Base-by-base conservation (phyloP, 2,329 filamentous ascomycete species). In the Aspergillus tamarii region DNA sequence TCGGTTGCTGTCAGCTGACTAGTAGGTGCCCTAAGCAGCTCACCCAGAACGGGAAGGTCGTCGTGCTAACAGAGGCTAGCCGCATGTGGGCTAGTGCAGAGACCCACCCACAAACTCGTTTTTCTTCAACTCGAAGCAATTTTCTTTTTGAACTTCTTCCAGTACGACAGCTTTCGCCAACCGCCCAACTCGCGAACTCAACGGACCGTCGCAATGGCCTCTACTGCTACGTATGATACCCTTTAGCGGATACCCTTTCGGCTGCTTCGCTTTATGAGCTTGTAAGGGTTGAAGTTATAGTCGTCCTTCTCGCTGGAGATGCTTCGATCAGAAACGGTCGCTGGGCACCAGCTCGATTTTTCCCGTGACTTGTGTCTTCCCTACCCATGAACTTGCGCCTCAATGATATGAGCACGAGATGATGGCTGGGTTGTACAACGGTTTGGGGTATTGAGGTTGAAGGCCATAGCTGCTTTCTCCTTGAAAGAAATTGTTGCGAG, bases 221-320 rank as follows among this genome's bases (percentile, higher is more conserved):
- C 81, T 82, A 86, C 81, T 80, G 83, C 84, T 86, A 87, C 85
- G 89, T 90, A 84, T 80, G 82, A 78, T 77, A 73, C 72, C 76
- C 74, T 75, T 79, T 74, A 64, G 64, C 21, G 67, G 77, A 71
- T 67, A 64, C 68, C 70, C 72, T 69, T 74, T 67, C 67, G 63
- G 69, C 69, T 78, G 74, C 77, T 76, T 68, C 72, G 72, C 70
- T 72, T 61, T 66, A 70, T 67, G 72, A 73, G 76, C 66, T 73
- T 78, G 81, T 84, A 82, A 83, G 84, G 84, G 61, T 78, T 82
- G 82, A 84, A 88, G 89, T 78, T 82, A 91, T 92, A 92, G 90
- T 91, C 88, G 91, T 92, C 89, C 89, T 91, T 82, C 88, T 92
- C 88, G 89, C 91, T 93, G 89, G 89, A 86, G 78, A 82, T 80